Conservation (phyloP, 495 filamentous ascomycete genomes). For the Aspergillus wentii region DNA sequence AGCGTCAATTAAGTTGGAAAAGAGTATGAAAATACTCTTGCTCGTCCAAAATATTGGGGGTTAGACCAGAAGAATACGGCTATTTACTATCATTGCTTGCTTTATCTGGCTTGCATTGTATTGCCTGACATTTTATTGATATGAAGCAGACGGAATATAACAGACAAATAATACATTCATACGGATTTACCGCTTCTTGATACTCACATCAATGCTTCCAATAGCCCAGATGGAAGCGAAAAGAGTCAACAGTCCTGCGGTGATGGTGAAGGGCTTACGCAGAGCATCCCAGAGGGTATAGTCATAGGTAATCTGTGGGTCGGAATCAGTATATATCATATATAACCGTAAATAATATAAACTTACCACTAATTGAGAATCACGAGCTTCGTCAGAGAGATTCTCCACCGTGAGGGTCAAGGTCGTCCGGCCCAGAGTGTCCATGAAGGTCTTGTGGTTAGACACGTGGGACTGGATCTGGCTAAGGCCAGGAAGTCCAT, state of each 20-base stretch:
- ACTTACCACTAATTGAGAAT: conserved; percentile 68
- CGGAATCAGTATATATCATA: conserved; percentile 1
- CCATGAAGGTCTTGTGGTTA: conserved; percentile 81
- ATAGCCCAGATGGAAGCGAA: conserved; percentile 75
- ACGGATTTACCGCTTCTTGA: conserved; percentile 45
- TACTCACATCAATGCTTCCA: conserved; percentile 70
- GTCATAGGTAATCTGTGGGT: conserved; percentile 67
- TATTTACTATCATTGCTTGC: too few species aligned
- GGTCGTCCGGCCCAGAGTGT: conserved; percentile 83
- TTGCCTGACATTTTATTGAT: conserved; percentile 6
- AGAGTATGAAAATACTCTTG: too few species aligned
- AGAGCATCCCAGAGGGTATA: conserved; percentile 69
- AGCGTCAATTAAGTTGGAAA: too few species aligned
- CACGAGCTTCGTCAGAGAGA: conserved; percentile 81
- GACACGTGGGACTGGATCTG: conserved; percentile 47
- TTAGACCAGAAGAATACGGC: too few species aligned
- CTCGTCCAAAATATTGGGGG: too few species aligned
- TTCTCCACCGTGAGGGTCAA: conserved; percentile 78
- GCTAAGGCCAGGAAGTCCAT: conserved; percentile 29
- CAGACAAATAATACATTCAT: conserved; percentile 16
- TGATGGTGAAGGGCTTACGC: conserved; percentile 82
- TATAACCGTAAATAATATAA: background rate
- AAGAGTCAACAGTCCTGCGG: conserved; percentile 64
- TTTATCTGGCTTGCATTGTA: too few species aligned
- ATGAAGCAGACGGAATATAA: conserved; percentile 9